Evolutionary conservation across 1,284 basidiomycete species (phyloP).

Genomic region (Cryptococcus floricola): DNA sequence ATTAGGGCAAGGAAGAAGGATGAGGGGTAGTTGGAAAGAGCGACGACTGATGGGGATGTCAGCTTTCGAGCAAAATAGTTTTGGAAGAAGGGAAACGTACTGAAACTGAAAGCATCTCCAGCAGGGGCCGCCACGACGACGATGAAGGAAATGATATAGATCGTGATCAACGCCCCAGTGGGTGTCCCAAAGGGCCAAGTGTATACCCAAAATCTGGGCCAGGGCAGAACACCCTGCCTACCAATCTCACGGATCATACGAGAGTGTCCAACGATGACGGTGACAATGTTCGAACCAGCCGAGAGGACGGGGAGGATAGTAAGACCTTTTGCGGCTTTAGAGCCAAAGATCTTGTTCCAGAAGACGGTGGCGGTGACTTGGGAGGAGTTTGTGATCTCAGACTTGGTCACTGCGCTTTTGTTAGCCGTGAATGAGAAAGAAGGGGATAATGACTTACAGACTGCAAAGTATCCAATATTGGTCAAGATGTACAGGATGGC

Average conservation of each 20-base stretch:
- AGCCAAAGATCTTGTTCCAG: slow-evolving; percentile 47
- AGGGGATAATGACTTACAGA: slow-evolving; percentile 10
- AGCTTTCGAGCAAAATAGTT: slow-evolving; percentile 20
- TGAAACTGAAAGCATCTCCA: slow-evolving; percentile 57
- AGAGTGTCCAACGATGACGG: slow-evolving; percentile 49
- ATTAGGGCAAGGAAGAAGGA: slow-evolving; percentile 52
- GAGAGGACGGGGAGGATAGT: slow-evolving; percentile 44
- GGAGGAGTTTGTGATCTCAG: slow-evolving; percentile 36
- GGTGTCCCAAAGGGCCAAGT: slow-evolving; percentile 43
- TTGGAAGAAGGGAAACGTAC: neutral
- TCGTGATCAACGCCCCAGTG: slow-evolving; percentile 52
- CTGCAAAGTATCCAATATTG: slow-evolving; percentile 49
- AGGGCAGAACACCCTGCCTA: slow-evolving; percentile 44
- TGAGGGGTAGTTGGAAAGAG: slow-evolving; percentile 50
- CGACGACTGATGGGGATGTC: slow-evolving; percentile 21
- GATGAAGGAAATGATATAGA: slow-evolving; percentile 55
- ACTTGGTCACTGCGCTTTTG: slow-evolving; percentile 28
- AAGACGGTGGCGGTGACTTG: slow-evolving; percentile 45
- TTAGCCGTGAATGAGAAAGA: neutral
- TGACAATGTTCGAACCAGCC: slow-evolving; percentile 39
- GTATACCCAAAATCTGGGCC: slow-evolving; percentile 35
- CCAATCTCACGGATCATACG: slow-evolving; percentile 48
- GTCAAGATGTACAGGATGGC: slow-evolving; percentile 34
- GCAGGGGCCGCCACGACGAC: slow-evolving; percentile 57
- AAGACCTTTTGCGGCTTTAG: slow-evolving; percentile 33